These are phyloP conservation scores for Tetraselmis striata DNA, from an alignment of 139 green algal species.

Conservation along the genomic window DNA sequence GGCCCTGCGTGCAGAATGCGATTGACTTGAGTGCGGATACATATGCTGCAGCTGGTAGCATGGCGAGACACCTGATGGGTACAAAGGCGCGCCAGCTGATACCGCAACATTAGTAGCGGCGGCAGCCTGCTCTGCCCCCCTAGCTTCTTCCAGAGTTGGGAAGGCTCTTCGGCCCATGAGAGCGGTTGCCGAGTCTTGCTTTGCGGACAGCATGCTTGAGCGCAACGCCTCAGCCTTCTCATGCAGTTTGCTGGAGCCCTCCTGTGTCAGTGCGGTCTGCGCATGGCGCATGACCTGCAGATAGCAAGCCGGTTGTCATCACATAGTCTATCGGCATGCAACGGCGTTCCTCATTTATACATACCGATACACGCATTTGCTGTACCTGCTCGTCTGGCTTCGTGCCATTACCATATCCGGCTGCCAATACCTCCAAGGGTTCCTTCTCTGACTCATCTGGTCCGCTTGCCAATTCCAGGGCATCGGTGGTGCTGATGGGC, in stretches of 20 bases:
- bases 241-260: not conserved
- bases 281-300: too few species aligned
- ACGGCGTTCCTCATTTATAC: not conserved
- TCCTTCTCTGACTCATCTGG: not conserved
- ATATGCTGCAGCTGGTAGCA: not conserved
- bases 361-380: too few species aligned
- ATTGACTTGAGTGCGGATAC: not conserved
- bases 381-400: too few species aligned
- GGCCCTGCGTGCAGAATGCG: not conserved
- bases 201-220: not conserved
- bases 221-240: not conserved
- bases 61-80: not conserved
- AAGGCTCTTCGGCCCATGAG: not conserved
- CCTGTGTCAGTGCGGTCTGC: not conserved
- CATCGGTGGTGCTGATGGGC: too few species aligned
- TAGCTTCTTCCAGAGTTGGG: not conserved
- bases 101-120: not conserved
- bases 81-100: too few species aligned
- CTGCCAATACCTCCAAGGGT: not conserved
- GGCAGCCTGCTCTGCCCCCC: not conserved
- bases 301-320: too few species aligned
- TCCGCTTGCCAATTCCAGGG: too few species aligned
- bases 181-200: too few species aligned
- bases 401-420: too few species aligned
- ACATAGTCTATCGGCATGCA: not conserved